Evolutionary conservation across 1,284 basidiomycete genomes (phyloP), one percentile per base, ranked within the genome.

Genomic region (Ustilago sp.): DNA sequence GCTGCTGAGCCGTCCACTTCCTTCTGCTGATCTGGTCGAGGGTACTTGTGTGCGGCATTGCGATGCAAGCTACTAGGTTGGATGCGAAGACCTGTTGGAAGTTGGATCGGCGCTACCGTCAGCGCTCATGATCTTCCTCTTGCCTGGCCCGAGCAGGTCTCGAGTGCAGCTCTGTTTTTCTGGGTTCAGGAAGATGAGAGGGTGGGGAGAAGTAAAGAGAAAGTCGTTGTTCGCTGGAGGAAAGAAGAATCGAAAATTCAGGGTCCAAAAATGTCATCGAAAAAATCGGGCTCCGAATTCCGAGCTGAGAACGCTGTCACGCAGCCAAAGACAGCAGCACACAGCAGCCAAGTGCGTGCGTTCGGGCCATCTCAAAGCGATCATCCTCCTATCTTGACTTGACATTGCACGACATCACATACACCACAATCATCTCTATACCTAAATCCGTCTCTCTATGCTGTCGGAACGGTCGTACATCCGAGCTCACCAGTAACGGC

Each of bases 31-130:
- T 36, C 6, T 36, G 31, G 52, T 8, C 8, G 6, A 9, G 31
- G 8, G 43, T 41, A 11, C 28, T 36, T 5, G 2, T 31, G 54
- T 11, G 23, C 38, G 41, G 41, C 41, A 17, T 19, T 19, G 15
- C 68, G 47, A 41, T 71, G 59, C 28, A 55, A 53, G 63, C 74
- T 79, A 67, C 80, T 81, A 1, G 80, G 80, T 12, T 59, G 58
- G 43, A 84, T 81, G 17, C 54, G 52, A n/a, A 84, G 59, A 7
- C 72, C 78, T 15, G 56, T 54, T 2, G 82, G 82, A 48, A 84
- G 83, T 84, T 32, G 82, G 81, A 55, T 81, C 80, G 19, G 58
- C 58, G 54, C 63, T 68, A 12, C 62, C 59, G 41, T 74, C 62
- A 35, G 64, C 54, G 39, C 34, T n/a, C 61, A 58, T 63, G 50